Base-by-base conservation (phyloP, 164 flowering plant genomes). In the Berberis vulgaris region DNA sequence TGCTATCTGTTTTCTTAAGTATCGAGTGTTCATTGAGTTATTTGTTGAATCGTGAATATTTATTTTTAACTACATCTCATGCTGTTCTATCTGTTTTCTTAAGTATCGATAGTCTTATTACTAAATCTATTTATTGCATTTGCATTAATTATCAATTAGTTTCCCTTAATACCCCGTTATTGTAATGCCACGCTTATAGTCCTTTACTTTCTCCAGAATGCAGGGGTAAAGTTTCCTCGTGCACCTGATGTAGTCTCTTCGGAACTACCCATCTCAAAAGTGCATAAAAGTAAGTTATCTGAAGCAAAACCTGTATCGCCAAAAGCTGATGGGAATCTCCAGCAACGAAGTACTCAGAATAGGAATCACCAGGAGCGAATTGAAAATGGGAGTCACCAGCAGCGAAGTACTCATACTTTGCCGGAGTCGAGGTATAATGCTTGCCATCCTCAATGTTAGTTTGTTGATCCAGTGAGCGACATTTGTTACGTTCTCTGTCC, bases 141-240 rank as follows among this genome's bases (percentile, higher is more conserved):
- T 26, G 26, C 26, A 26, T 26, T 26, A 26, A 26, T 26, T 26
- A 26, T 26, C 26, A 26, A 5, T 7, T 10, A 52, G 5, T 52
- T 52, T 52, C 3, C 4, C 54, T 52, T 11, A 52, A 52, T 52
- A 6, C 26, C 26, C 0, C 26, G 26, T 26, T 4, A 7, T 1
- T 52, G 11, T 26, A 52, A 4, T 6, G 10, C 13, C 54, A 52
- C 3, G 54, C 50, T 47, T 52, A n/a, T 52, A 53, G 3, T 38
- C 11, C 12, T 13, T 12, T 65, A 8, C 42, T 53, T 49, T 61
- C 65, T 66, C 54, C 85, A 94, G 99, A 86, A 78, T 80, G 83
- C 95, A 49, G 88, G 91, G 41, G 93, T 94, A 42, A 71, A 94
- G 65, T 94, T 94, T 74, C 85, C 89, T 76, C 86, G 82, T 72